Evolutionary conservation across 495 filamentous ascomycete species (phyloP), one percentile per base, ranked within the genome.

Genomic region (Aspergillus sclerotioniger): DNA sequence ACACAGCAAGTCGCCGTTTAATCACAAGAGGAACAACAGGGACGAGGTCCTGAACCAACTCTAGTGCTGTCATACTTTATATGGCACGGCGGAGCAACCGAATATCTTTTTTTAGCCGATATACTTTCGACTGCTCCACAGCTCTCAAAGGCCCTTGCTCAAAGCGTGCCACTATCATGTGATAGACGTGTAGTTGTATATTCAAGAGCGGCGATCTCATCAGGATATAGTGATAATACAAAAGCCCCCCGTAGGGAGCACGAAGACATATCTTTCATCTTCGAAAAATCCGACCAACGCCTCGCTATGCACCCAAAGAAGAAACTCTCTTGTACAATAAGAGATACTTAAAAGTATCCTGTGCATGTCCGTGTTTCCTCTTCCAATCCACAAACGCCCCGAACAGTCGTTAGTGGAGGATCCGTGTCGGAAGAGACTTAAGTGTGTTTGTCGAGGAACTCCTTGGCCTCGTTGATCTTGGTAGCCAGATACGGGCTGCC

Each of bases 381-480:
- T 16, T 12, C 51, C n/a, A 29, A 21, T 16, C 49, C 28, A 31
- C 29, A 16, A 6, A 12, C 32, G 28, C 16, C 29, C 16, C 7
- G 17, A 45, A 41, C 37, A 1, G 15, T 39, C 48, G 19, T 29
- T 35, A 32, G 28, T 8, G 33, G 55, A 17, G 13, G 32, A 10
- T 4, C 6, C 16, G 3, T 46, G 29, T 39, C n/a, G 12, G 25
- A 8, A 17, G 48, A 19, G 47, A 51, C 48, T 62, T 61, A 77
- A 32, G 53, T 53, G 41, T 76, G 65, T 77, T 96, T 98, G 72
- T 98, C 93, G 65, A 98, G 68, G 62, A 97, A 87, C 71, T 98
- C 93, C 72, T 98, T 98, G 41, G 93, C 93, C 73, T 98, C 93
- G 73, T 98, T 98, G 70, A 98, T 89, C 71, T 98, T 98, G 46